Base-by-base conservation (phyloP, 2,329 filamentous ascomycete species). In the Elsinoe batatas region DNA sequence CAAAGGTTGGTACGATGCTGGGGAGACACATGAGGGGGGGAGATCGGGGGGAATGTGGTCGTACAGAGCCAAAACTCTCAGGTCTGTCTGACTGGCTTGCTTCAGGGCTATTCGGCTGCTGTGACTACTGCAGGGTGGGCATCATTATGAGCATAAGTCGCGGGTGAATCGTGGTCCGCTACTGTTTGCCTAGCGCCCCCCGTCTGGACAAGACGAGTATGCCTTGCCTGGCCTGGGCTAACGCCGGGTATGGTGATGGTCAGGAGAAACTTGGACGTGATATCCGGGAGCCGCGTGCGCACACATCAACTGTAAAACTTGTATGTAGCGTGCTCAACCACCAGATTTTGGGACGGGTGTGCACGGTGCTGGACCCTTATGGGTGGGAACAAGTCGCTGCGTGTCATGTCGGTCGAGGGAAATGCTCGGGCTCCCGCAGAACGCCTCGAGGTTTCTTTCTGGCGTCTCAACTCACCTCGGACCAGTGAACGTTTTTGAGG, bases 241-340 rank as follows among this genome's bases (percentile, higher is more conserved):
- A 8, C 26, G 26, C 40, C 40, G 40, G 40, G 18, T 30, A 44
- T 44, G 40, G 36, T 44, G 26, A 30, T 30, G 26, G 26, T 44
- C 40, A 26, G 40, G 40, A 44, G 40, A 44, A 44, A 44, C 12
- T 44, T 8, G 26, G 26, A 30, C 7, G 26, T 30, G 26, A 44
- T 44, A 18, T 22, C 40, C 40, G 40, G 40, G 40, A 44, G 40
- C 40, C 40, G 40, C 40, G 40, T 44, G 18, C 26, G 26, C 26
- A 30, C n/a, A 30, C 7, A 7, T 30, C 26, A 30, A 30, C 26
- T 30, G 40, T 44, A 18, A 22, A 22, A 22, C 18, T 44, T 18
- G 40, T 44, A 44, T 18, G 40, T 44, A 44, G 40, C 40, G 40
- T n/a, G 26, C 40, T 44, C 40, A 44, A 44, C 40, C 40, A 44